Evolutionary conservation across 768 basidiomycete species (phyloP).

Genomic region (Pleurotus tuoliensis): DNA sequence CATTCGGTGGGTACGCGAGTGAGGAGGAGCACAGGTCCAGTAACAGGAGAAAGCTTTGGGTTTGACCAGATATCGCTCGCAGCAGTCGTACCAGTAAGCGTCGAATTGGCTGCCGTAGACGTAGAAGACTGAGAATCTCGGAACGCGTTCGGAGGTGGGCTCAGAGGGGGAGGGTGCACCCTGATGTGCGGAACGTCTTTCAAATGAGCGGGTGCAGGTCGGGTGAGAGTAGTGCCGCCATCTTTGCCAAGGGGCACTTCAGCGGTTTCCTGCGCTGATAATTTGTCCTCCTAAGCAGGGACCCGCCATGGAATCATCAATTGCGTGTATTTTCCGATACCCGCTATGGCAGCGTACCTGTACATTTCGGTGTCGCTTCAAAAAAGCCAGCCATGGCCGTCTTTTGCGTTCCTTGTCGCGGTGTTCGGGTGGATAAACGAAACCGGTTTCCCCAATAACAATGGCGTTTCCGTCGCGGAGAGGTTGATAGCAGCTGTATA

Average conservation of each 20-base stretch:
- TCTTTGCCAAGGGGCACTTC: not conserved
- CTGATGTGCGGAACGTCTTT: constrained; percentile 3
- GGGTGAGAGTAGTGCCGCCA: not conserved
- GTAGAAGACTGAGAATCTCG: constrained; percentile 2
- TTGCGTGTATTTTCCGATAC: no score
- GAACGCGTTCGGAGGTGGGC: not conserved
- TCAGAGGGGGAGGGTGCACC: not conserved
- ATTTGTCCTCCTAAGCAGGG: constrained; percentile 1
- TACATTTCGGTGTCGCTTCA: not conserved
- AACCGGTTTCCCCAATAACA: constrained; percentile 1
- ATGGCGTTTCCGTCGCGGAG: not conserved
- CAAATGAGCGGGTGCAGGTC: constrained; percentile 4
- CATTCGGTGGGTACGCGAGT: not conserved
- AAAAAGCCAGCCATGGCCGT: not conserved
- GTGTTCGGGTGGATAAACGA: not conserved
- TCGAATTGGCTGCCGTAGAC: not conserved
- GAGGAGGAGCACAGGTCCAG: constrained; percentile 7
- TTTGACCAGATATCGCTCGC: constrained; percentile 8
- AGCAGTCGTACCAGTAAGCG: not conserved
- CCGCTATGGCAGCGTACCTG: not conserved
- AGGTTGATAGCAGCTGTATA: constrained; percentile 9
- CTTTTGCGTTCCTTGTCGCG: not conserved
- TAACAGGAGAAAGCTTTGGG: constrained; percentile 14
- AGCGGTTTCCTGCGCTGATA: constrained; percentile 1
- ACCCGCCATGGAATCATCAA: not conserved